These are phyloP conservation scores for Pichia sp. DNA, from an alignment of 1,139 yeast species.

Conservation along the genomic window DNA sequence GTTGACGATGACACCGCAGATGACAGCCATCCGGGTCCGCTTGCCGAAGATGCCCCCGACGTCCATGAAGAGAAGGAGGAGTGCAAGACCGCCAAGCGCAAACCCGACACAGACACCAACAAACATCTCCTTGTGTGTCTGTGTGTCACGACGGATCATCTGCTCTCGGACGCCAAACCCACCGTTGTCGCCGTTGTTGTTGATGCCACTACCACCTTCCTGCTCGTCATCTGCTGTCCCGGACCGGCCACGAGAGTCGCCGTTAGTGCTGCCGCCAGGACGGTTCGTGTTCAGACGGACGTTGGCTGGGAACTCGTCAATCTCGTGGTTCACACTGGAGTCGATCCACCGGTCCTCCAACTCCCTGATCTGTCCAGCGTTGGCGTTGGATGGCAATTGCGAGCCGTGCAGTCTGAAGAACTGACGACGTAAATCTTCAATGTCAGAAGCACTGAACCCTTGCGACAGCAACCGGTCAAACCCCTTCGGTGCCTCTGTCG, in stretches of 20 bases:
- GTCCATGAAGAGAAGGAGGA: conserved; percentile 54
- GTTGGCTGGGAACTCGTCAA: conserved; percentile 38
- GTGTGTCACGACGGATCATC: conserved; percentile 33
- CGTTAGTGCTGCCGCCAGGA: conserved; percentile 20
- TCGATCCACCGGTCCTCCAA: conserved; percentile 93
- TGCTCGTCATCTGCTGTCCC: too few relatives aligned
- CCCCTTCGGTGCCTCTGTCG: conserved; percentile 78
- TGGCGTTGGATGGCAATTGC: conserved; percentile 31
- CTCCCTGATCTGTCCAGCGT: conserved; percentile 45
- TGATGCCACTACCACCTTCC: conserved; percentile 6
- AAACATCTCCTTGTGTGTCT: conserved; percentile 57
- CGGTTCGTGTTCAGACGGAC: conserved; percentile 16
- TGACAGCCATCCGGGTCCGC: conserved; percentile 58
- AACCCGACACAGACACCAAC: conserved; percentile 64
- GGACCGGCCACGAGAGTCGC: too few relatives aligned
- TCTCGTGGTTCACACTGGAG: conserved; percentile 56
- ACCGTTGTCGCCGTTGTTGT: conserved; percentile 3
- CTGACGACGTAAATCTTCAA: conserved; percentile 68
- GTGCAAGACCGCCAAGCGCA: conserved; percentile 61
- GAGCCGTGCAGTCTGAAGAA: conserved; percentile 67
- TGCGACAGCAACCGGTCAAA: conserved; percentile 81
- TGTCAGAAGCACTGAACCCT: conserved; percentile 79
- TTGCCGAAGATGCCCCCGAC: conserved; percentile 54
- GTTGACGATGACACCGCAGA: conserved; percentile 48
- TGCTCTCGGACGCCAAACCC: conserved; percentile 4